Conservation (phyloP, 139 green algal genomes). For the Mychonastes homosphaera region DNA sequence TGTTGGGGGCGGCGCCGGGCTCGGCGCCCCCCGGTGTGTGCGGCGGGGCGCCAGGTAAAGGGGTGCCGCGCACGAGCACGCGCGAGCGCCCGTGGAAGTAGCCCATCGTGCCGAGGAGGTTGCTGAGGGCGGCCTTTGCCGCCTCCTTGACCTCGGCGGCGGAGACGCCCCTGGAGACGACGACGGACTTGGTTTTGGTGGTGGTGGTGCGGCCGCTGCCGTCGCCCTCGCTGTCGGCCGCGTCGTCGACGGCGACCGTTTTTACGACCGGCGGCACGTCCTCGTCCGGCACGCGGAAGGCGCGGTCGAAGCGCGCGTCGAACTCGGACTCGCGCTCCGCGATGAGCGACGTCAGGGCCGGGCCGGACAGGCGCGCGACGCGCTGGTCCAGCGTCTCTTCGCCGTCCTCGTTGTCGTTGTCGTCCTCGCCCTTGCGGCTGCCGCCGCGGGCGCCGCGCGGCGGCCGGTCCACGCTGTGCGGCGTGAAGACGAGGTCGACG, state of each 20-base stretch:
- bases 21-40: not conserved
- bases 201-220: too few species aligned
- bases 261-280: too few species aligned
- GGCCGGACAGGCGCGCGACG: constrained; percentile 13
- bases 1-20: not conserved
- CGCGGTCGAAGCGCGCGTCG: constrained; percentile 29
- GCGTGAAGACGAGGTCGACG: constrained; percentile 46
- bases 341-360: constrained; percentile 16
- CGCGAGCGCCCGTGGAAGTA: constrained; percentile 82
- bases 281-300: constrained; percentile 1
- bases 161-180: too few species aligned
- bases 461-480: not conserved
- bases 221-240: not conserved
- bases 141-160: too few species aligned
- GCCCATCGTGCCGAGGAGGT: constrained; percentile 83
- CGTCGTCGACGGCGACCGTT: not conserved
- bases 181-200: too few species aligned
- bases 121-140: constrained; percentile 67
- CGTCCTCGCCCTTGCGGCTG: not conserved
- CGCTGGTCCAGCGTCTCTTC: not conserved
- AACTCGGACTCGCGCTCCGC: constrained; percentile 27
- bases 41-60: not conserved
- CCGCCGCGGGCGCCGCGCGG: not conserved
- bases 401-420: not conserved
- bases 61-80: constrained; percentile 4